A percentile compares a stretch with the other conserved stretches of the same genome.
Evolutionary conservation across 306 rosid genomes (phyloP).

Genomic region (Ceratonia siliqua): DNA sequence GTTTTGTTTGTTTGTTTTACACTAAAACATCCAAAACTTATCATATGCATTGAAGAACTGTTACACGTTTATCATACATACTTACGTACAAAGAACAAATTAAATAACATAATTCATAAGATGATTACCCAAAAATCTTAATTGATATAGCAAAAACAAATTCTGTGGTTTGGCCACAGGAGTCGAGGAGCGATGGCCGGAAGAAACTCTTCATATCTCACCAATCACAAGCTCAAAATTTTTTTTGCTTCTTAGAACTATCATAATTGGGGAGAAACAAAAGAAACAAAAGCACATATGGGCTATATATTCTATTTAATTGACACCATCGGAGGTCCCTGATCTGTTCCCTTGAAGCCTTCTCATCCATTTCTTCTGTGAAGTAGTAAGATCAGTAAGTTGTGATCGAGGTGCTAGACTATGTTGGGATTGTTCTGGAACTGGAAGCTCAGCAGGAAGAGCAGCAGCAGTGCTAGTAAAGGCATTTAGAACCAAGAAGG

Average conservation of each 20-base stretch:
- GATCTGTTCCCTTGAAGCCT: slow-evolving; percentile 67
- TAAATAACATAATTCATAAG: background rate
- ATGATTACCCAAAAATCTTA: slow-evolving; percentile 10
- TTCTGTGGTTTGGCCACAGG: background rate
- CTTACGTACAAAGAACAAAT: background rate
- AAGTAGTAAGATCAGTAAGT: slow-evolving; percentile 39
- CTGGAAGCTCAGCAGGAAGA: slow-evolving; percentile 95
- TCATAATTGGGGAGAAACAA: slow-evolving; percentile 25
- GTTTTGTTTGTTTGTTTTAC: background rate
- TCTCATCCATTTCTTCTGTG: slow-evolving; percentile 84
- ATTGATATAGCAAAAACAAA: background rate
- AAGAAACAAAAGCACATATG: slow-evolving; percentile 26
- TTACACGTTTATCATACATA: background rate
- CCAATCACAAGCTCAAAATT: slow-evolving; percentile 35
- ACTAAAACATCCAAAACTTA: background rate
- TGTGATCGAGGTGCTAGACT: slow-evolving; percentile 34
- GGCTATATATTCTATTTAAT: slow-evolving; percentile 35
- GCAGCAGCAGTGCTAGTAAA: slow-evolving; percentile 95
- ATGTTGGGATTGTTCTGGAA: slow-evolving; percentile 42
- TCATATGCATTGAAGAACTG: background rate
- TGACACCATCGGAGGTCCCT: slow-evolving; percentile 38
- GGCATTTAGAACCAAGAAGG: slow-evolving; percentile 79
- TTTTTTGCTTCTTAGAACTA: slow-evolving; percentile 42
- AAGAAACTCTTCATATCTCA: slow-evolving; percentile 24
- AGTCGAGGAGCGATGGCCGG: slow-evolving; percentile 11